Conservation (phyloP, 2,329 filamentous ascomycete species). For the Trichoderma afroharzianum region DNA sequence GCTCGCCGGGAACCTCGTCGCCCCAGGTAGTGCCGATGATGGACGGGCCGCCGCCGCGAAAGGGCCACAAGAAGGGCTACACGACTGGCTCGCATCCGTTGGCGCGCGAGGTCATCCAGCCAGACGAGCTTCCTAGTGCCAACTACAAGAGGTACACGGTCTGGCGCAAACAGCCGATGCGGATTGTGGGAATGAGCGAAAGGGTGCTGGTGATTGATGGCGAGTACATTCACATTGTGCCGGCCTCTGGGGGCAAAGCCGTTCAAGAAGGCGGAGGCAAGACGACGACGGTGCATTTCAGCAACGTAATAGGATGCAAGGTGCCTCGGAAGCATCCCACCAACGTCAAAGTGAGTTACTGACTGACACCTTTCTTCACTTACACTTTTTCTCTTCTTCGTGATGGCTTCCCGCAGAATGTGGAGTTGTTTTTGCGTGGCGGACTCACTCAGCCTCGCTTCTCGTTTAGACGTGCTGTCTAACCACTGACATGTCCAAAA, state of each 20-base stretch:
- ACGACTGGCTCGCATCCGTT: slow-evolving; percentile 62
- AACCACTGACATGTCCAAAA: slow-evolving; percentile 17
- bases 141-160: slow-evolving; percentile 76
- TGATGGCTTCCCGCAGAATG: not conserved
- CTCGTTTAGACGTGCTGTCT: not conserved
- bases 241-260: slow-evolving; percentile 62
- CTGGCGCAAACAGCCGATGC: slow-evolving; percentile 78
- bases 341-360: slow-evolving; percentile 64
- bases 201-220: slow-evolving; percentile 76
- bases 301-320: slow-evolving; percentile 77
- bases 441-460: slow-evolving; percentile 4
- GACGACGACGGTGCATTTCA: slow-evolving; percentile 78
- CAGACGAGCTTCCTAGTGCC: slow-evolving; percentile 54
- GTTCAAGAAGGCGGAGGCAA: slow-evolving; percentile 62
- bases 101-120: slow-evolving; percentile 58
- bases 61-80: slow-evolving; percentile 50
- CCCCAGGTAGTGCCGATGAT: slow-evolving; percentile 60
- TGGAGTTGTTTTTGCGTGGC: not conserved
- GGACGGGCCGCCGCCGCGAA: slow-evolving; percentile 43
- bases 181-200: slow-evolving; percentile 72
- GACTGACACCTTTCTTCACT: not conserved
- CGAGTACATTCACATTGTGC: slow-evolving; percentile 84
- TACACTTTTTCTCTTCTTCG: not conserved
- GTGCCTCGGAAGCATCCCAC: slow-evolving; percentile 75
- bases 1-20: slow-evolving; percentile 66